phyloP scores from a whole-genome alignment of 75 land plant genomes.

The Pinus tabuliformis region DNA sequence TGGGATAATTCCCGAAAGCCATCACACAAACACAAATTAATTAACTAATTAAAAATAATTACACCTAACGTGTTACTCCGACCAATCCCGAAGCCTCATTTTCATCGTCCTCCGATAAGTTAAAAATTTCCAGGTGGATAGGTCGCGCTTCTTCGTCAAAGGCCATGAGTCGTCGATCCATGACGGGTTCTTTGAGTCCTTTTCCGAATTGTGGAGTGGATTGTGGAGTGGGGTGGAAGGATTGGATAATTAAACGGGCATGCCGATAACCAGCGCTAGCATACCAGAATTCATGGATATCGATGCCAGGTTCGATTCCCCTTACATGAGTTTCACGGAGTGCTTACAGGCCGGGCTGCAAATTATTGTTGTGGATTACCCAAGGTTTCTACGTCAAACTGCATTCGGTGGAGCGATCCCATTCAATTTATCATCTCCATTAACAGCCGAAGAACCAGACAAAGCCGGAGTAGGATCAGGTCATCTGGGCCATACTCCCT shows the following conservation, averaged over 20 bases:
- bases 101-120: too few relatives aligned
- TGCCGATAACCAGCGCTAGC: neutral
- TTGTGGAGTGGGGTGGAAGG: constrained; percentile 1
- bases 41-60: too few relatives aligned
- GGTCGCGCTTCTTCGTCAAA: too few relatives aligned
- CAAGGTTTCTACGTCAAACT: constrained; percentile 9
- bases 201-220: too few relatives aligned
- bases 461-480: constrained; percentile 6
- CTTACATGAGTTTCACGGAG: constrained; percentile 36
- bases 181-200: neutral
- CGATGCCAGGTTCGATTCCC: constrained; percentile 9
- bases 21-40: too few relatives aligned
- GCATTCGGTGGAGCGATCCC: constrained; percentile 13
- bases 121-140: too few relatives aligned
- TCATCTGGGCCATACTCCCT: neutral
- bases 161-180: neutral
- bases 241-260: neutral
- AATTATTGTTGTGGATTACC: neutral
- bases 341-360: constrained; percentile 15
- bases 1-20: too few relatives aligned
- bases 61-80: too few relatives aligned
- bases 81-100: too few relatives aligned
- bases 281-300: neutral
- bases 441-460: constrained; percentile 11
- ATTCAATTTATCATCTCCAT: constrained; percentile 19